phyloP scores from a whole-genome alignment of 2,329 filamentous ascomycete species.

The Zymoseptoria ardabiliae region DNA sequence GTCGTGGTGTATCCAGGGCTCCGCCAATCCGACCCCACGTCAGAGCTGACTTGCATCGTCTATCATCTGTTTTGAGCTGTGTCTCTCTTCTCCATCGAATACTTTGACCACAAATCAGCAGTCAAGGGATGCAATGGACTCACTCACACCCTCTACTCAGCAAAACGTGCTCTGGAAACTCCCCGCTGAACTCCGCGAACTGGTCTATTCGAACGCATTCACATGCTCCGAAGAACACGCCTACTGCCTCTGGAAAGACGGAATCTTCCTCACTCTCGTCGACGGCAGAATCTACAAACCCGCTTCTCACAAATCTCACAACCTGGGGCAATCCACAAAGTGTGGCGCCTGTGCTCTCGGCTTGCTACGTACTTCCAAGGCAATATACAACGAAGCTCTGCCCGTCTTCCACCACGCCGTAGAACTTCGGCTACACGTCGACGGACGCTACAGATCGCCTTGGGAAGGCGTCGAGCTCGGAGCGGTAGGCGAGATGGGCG shows the following conservation, averaged over 20 bases:
- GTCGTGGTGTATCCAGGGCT: neutral
- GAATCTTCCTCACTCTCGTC: constrained; percentile 10
- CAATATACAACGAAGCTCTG: constrained; percentile 38
- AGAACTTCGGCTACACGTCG: constrained; percentile 8
- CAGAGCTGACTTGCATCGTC: neutral
- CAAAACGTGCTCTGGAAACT: constrained; percentile 7
- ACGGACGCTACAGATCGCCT: constrained; percentile 10
- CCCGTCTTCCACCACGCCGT: constrained; percentile 34
- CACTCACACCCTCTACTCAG: neutral
- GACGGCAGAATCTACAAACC: constrained; percentile 27
- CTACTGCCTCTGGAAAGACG: constrained; percentile 14
- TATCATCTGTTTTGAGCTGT: neutral
- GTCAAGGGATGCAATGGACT: neutral
- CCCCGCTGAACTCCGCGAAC: constrained; percentile 26
- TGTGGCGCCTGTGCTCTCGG: constrained; percentile 19
- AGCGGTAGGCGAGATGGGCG: constrained; percentile 4
- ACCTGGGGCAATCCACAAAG: constrained; percentile 4
- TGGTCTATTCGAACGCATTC: constrained; percentile 25
- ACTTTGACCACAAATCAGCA: neutral
- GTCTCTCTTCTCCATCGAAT: neutral
- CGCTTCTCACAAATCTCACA: constrained; percentile 23
- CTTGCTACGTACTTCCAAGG: constrained; percentile 34
- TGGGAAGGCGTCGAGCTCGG: constrained; percentile 10
- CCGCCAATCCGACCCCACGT: neutral
- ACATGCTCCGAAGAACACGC: constrained; percentile 12